Conservation (phyloP, 2,329 filamentous ascomycete genomes). For the Fusarium xyrophilum region DNA sequence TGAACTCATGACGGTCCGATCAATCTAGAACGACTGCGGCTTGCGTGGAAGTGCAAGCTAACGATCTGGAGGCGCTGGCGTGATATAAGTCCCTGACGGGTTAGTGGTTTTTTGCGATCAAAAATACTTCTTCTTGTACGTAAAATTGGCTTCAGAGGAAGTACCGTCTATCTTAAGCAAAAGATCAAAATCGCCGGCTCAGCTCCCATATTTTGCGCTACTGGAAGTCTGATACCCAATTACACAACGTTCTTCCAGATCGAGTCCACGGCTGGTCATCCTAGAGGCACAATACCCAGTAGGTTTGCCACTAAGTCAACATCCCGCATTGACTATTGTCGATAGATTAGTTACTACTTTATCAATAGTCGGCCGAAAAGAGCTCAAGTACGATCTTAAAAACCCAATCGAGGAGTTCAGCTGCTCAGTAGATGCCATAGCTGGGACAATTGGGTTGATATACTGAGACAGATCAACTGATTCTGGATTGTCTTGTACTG, state of each 20-base stretch:
- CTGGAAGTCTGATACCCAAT: not conserved
- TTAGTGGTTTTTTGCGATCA: fast-evolving
- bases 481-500: not conserved
- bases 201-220: not conserved
- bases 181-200: not conserved
- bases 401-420: not conserved
- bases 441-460: not conserved
- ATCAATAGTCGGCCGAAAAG: not conserved
- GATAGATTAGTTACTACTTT: not conserved
- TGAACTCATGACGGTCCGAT: not conserved
- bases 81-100: not conserved
- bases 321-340: not conserved
- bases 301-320: not conserved
- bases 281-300: not conserved
- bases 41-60: not conserved
- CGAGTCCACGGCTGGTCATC: too few species aligned
- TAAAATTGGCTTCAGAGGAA: fast-evolving
- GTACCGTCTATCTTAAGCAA: not conserved
- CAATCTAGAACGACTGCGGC: not conserved
- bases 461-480: not conserved
- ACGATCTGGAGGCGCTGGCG: not conserved
- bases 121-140: not conserved
- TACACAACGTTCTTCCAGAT: fast-evolving
- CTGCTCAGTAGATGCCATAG: too few species aligned
- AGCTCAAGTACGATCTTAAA: not conserved